Evolutionary conservation across 371 early-diverging fungal genomes (phyloP).

Genomic region (Mortierella sp.): DNA sequence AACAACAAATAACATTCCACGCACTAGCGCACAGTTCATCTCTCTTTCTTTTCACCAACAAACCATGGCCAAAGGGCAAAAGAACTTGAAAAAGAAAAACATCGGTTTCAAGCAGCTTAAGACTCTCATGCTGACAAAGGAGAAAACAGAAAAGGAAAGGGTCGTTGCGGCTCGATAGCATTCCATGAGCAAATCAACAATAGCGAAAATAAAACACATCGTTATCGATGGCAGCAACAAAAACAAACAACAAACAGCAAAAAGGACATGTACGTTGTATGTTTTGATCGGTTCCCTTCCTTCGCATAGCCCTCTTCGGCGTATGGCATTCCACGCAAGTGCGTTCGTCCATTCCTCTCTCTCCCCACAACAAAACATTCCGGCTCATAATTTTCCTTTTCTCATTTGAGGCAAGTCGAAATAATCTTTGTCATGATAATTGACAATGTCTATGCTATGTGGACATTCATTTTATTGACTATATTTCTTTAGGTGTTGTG

Average conservation of each 20-base stretch:
- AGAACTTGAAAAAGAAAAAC: not conserved
- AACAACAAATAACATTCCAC: constrained; percentile 4
- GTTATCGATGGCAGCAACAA: not conserved
- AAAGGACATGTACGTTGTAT: not conserved
- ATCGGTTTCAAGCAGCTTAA: not conserved
- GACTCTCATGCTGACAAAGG: not conserved
- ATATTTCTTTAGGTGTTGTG: not conserved
- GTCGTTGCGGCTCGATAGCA: no score
- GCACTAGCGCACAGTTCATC: not conserved
- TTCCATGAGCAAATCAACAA: not conserved
- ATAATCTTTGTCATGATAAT: constrained; percentile 8
- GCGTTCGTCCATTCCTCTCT: not conserved
- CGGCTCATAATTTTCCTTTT: not conserved
- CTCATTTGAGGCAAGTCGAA: not conserved
- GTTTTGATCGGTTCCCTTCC: not conserved
- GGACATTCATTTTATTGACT: no score
- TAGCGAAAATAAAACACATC: not conserved
- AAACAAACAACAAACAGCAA: not conserved
- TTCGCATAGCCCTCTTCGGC: not conserved
- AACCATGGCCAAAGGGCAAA: not conserved
- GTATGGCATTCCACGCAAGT: not conserved
- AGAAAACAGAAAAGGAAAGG: not conserved
- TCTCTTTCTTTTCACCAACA: no score
- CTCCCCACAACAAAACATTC: not conserved
- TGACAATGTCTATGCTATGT: not conserved